Percentiles rank a stretch among this genome's conserved stretches.
These are phyloP conservation scores for Alternaria panax DNA, from an alignment of 2,329 filamentous ascomycete genomes.

Conservation along the genomic window DNA sequence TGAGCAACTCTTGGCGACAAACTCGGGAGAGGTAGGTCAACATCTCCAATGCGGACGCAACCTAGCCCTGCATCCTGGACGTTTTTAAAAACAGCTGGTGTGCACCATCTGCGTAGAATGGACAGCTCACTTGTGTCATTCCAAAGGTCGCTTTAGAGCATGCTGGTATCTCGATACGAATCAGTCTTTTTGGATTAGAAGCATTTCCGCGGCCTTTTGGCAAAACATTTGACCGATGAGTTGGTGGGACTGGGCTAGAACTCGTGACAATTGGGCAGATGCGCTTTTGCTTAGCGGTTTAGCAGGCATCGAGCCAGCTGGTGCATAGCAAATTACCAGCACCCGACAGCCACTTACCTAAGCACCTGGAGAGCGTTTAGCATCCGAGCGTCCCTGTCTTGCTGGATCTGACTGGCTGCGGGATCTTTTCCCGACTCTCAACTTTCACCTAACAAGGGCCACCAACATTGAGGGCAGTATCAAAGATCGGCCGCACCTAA, in stretches of 20 bases:
- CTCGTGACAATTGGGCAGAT: not conserved
- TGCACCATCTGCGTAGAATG: not conserved
- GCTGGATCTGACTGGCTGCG: conserved; percentile 11
- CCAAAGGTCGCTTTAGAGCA: not conserved
- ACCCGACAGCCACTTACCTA: not conserved
- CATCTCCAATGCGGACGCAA: not conserved
- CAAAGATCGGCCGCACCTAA: not conserved
- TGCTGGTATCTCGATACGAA: conserved; percentile 15
- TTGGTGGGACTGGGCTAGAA: not conserved
- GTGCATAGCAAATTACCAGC: conserved; percentile 1
- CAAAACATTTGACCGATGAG: conserved; percentile 5
- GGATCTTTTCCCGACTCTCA: conserved; percentile 8
- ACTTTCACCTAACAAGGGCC: conserved; percentile 10
- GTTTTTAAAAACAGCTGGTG: not conserved
- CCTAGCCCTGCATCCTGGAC: not conserved
- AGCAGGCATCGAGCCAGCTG: not conserved
- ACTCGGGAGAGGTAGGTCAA: not conserved
- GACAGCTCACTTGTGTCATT: not conserved
- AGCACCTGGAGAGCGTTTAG: not conserved
- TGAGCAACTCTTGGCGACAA: conserved; percentile 13
- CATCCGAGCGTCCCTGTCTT: conserved; percentile 1
- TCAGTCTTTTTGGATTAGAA: conserved; percentile 16
- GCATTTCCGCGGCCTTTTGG: conserved; percentile 1
- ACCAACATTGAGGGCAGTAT: conserved; percentile 5
- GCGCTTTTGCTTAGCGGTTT: not conserved